Percentiles rank a stretch among this genome's conserved stretches.
Evolutionary conservation across 108 stramenopile genomes (phyloP).

Genomic region (Fragilaria radians): DNA sequence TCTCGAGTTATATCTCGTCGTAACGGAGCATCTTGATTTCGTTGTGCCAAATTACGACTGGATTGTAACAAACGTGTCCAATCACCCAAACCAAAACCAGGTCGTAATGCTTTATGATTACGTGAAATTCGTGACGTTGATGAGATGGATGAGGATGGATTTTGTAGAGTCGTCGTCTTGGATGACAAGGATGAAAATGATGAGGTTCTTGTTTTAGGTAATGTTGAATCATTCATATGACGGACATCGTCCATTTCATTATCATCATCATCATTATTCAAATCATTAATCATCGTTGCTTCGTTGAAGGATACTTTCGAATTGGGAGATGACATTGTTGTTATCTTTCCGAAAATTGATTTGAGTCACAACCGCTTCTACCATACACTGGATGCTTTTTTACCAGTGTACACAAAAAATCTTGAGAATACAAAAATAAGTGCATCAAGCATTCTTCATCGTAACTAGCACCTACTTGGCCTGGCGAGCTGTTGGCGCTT

Average conservation of each 20-base stretch:
- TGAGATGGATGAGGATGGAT: not conserved
- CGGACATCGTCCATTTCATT: not conserved
- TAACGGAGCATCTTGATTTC: conserved; percentile 45
- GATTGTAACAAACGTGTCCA: conserved; percentile 59
- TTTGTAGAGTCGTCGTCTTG: not conserved
- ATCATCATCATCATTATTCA: not conserved
- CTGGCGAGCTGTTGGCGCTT: too few relatives aligned
- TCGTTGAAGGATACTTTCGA: too few relatives aligned
- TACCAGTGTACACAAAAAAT: too few relatives aligned
- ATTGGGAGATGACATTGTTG: too few relatives aligned
- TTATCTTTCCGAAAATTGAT: too few relatives aligned
- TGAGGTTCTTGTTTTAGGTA: conserved; percentile 5
- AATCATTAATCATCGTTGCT: too few relatives aligned
- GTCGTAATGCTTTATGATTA: not conserved
- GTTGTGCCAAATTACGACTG: conserved; percentile 63
- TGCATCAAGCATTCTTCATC: too few relatives aligned
- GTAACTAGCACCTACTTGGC: too few relatives aligned
- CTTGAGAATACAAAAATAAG: too few relatives aligned
- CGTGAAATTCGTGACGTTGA: not conserved
- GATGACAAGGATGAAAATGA: too few relatives aligned
- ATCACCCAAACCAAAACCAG: conserved; percentile 75
- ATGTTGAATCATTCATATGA: conserved; percentile 12
- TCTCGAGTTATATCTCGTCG: conserved; percentile 42
- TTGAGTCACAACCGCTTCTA: too few relatives aligned
- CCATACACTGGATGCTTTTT: too few relatives aligned